Conservation (phyloP, 1,284 basidiomycete species). For the Takashimella koratensis region DNA sequence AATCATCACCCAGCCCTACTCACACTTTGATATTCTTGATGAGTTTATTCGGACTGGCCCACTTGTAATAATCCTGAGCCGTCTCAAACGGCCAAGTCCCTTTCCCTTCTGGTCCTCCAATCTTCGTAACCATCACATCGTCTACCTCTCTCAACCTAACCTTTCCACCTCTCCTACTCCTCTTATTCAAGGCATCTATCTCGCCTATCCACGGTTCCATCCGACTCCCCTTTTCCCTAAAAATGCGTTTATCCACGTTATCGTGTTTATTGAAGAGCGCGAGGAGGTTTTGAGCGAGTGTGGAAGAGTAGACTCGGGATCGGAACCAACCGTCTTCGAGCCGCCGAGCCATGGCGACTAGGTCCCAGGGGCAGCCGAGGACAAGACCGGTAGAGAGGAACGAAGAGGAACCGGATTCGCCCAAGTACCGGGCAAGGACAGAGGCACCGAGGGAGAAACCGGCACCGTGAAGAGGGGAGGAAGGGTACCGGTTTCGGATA, state of each 20-base stretch:
- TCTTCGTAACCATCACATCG: slow-evolving; percentile 62
- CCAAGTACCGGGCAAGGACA: slow-evolving; percentile 85
- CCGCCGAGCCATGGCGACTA: slow-evolving; percentile 38
- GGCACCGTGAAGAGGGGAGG: slow-evolving; percentile 76
- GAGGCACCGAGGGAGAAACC: slow-evolving; percentile 95
- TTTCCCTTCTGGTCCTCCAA: slow-evolving; percentile 66
- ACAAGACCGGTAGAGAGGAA: slow-evolving; percentile 73
- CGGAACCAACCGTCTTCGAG: slow-evolving; percentile 64
- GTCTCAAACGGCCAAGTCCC: slow-evolving; percentile 68
- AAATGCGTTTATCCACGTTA: slow-evolving; percentile 36
- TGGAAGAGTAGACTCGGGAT: slow-evolving; percentile 71
- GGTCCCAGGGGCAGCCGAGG: slow-evolving; percentile 62
- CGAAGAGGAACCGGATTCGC: slow-evolving; percentile 73
- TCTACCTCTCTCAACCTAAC: slow-evolving; percentile 47
- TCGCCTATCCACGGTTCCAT: slow-evolving; percentile 12
- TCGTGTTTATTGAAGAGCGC: slow-evolving; percentile 64
- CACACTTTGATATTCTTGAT: slow-evolving; percentile 43
- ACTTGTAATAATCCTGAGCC: slow-evolving; percentile 76
- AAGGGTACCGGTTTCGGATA: slow-evolving; percentile 69
- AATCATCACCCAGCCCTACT: slow-evolving; percentile 8
- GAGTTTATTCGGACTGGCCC: slow-evolving; percentile 53
- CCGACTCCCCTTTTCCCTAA: slow-evolving; percentile 17
- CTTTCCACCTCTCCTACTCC: slow-evolving; percentile 3
- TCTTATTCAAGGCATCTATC: slow-evolving; percentile 20
- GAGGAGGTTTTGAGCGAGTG: slow-evolving; percentile 74